A percentile compares a stretch with the other conserved stretches of the same genome.
Evolutionary conservation across 306 rosid species (phyloP).

Genomic region (Comarum palustre): DNA sequence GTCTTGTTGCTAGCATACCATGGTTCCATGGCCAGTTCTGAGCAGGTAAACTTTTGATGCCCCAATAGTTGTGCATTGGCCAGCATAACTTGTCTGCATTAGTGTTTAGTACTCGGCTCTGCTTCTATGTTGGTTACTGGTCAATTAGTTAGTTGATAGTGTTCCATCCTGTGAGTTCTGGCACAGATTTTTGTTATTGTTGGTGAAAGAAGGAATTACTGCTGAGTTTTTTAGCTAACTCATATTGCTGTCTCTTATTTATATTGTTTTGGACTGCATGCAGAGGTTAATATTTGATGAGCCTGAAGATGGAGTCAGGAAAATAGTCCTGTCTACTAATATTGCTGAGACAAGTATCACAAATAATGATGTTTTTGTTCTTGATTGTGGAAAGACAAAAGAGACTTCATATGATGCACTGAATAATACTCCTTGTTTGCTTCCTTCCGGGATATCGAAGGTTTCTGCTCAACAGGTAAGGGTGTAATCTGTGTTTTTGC

Average conservation of each 20-base stretch:
- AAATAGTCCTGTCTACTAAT: slow-evolving; percentile 92
- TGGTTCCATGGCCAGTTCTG: slow-evolving; percentile 95
- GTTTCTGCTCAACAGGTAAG: slow-evolving; percentile 94
- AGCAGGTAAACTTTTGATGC: slow-evolving; percentile 60
- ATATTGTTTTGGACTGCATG: slow-evolving; percentile 35
- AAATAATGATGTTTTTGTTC: slow-evolving; percentile 79
- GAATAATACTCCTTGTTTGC: slow-evolving; percentile 96
- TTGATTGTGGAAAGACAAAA: slow-evolving; percentile 98
- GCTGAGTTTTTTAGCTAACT: not conserved
- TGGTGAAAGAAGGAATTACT: slow-evolving; percentile 12
- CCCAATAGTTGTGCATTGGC: slow-evolving; percentile 3
- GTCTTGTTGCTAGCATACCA: slow-evolving; percentile 84
- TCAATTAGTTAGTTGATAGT: slow-evolving; percentile 6
- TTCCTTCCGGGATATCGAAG: slow-evolving; percentile 97
- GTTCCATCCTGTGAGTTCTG: not conserved
- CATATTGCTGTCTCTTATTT: slow-evolving; percentile 16
- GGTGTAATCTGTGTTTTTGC: slow-evolving; percentile 40
- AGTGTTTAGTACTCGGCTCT: not conserved
- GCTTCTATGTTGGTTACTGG: not conserved
- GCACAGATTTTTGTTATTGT: slow-evolving; percentile 1
- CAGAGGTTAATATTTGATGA: slow-evolving; percentile 88
- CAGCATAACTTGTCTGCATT: not conserved
- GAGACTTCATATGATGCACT: slow-evolving; percentile 96
- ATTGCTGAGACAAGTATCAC: slow-evolving; percentile 98
- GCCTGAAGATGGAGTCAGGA: slow-evolving; percentile 77